These are phyloP conservation scores for Diddensiella transvaalensis DNA, from an alignment of 805 yeast genomes.

Conservation along the genomic window DNA sequence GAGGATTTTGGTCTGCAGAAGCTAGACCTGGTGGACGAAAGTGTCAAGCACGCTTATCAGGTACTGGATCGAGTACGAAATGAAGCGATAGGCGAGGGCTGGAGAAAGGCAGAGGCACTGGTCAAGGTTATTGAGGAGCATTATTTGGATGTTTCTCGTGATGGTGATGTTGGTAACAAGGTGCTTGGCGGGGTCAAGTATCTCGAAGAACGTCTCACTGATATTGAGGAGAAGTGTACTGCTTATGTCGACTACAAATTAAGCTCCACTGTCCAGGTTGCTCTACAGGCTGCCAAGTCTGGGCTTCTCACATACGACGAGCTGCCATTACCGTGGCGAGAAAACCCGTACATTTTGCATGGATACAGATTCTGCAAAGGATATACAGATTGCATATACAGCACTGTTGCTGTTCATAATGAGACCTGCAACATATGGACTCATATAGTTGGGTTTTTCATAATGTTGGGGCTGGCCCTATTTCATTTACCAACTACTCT, in stretches of 20 bases:
- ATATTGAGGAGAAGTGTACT: constrained; percentile 33
- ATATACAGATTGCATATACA: constrained; percentile 55
- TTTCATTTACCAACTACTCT: constrained; percentile 62
- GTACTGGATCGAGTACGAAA: constrained; percentile 30
- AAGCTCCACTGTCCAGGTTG: constrained; percentile 19
- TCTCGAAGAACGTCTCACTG: constrained; percentile 33
- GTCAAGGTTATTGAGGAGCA: constrained; percentile 29
- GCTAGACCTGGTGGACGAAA: constrained; percentile 31
- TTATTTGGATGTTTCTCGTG: constrained; percentile 22
- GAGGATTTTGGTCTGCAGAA: constrained; percentile 33
- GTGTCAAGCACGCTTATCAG: constrained; percentile 27
- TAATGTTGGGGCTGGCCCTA: constrained; percentile 53
- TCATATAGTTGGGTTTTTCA: constrained; percentile 67
- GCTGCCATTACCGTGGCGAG: constrained; percentile 90
- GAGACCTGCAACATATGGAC: constrained; percentile 95
- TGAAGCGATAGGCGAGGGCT: constrained; percentile 32
- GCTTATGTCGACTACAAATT: constrained; percentile 14
- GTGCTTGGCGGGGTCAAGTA: constrained; percentile 29
- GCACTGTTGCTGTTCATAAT: constrained; percentile 68
- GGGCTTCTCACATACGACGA: constrained; percentile 75
- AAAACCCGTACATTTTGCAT: constrained; percentile 74
- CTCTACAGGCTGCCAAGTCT: constrained; percentile 29
- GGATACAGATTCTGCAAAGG: constrained; percentile 82
- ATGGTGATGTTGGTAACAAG: constrained; percentile 23
- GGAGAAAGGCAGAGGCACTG: constrained; percentile 33